Percentiles rank a stretch among this genome's conserved stretches.
These are phyloP conservation scores for Claviceps spartinae DNA, from an alignment of 2,329 filamentous ascomycete species.

Conservation along the genomic window DNA sequence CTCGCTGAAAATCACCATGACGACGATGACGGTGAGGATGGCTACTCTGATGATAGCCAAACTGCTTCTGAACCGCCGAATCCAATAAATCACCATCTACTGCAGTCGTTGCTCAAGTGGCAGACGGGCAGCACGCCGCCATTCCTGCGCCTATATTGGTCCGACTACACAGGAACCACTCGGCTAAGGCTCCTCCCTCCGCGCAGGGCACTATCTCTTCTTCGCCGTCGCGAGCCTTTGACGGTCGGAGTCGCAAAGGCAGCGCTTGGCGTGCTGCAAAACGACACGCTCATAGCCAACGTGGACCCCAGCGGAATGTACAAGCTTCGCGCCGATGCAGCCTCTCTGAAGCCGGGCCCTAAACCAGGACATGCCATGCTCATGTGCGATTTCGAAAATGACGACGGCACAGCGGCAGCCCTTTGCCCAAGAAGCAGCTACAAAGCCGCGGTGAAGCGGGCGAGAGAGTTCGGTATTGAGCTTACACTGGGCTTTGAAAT, in stretches of 20 bases:
- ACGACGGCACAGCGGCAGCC: conserved; percentile 33
- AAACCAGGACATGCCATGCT: conserved; percentile 49
- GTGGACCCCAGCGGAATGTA: conserved; percentile 50
- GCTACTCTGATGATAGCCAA: no score
- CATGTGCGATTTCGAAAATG: conserved; percentile 50
- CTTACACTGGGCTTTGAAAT: conserved; percentile 70
- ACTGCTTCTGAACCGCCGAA: no score
- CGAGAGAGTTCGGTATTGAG: conserved; percentile 37
- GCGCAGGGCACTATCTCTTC: conserved; percentile 34
- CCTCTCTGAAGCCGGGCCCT: conserved; percentile 45
- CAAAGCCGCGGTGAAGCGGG: conserved; percentile 35
- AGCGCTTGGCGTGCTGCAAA: conserved; percentile 52
- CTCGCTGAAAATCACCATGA: background rate
- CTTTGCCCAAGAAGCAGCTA: conserved; percentile 56
- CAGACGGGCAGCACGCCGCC: background rate
- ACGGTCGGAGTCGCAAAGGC: conserved; percentile 50
- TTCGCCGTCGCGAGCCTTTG: conserved; percentile 29
- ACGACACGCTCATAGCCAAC: conserved; percentile 43
- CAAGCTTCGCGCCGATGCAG: conserved; percentile 50
- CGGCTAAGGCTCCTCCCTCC: conserved; percentile 57
- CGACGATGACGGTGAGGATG: background rate
- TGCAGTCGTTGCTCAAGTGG: background rate
- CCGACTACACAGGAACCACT: conserved; percentile 61
- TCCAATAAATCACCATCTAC: background rate
- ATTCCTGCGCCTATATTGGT: conserved; percentile 63